Evolutionary conservation across 495 filamentous ascomycete genomes (phyloP), one percentile per base, ranked within the genome.

Genomic region (Lophiostoma macrostomum): DNA sequence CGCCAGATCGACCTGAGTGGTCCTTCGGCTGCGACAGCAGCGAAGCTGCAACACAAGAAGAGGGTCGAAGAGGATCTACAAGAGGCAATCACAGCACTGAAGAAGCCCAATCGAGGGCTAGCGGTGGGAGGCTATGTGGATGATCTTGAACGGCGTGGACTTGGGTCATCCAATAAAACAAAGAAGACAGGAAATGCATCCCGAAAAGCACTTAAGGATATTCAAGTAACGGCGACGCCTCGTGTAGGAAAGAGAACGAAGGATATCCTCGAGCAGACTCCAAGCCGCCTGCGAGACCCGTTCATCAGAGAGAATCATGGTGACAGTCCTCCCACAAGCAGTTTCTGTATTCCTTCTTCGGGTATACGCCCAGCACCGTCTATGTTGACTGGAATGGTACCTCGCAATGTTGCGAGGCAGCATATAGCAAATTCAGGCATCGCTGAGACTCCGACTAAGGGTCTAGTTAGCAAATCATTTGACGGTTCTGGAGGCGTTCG

Each of bases 51-150:
- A 58, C 86, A 87, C 67, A 85, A 88, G 56, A 84, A 87, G 18
- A 76, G 80, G 34, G 73, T 95, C 5, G 84, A 94, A 51, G 83
- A 84, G 50, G 87, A 96, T 64, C 74, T 96, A 22, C 81, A 86
- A 61, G 82, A 86, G 28, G 93, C 91, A 11, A 96, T 97, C 51
- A 73, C 79, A 10, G 76, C 87, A 1, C 73, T 97, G 23, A 87
- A 90, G 60, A 95, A 85, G 67, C 93, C 93, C 4, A 95, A 96
- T 63, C 78, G 93, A 48, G 77, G 84, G 5, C 73, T 91, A 34
- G 88, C 87, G 11, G 83, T 82, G 11, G 82, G 83, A 58, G 83
- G 84, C 41, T 73, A 89, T 31, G 85, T 79, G 5, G 82, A 91
- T 3, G 82, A 80, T 44, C 80, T 80, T 8, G 84, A 87, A 54